Conservation (phyloP, 805 yeast species). For the Metschnikowia amazonensis region DNA sequence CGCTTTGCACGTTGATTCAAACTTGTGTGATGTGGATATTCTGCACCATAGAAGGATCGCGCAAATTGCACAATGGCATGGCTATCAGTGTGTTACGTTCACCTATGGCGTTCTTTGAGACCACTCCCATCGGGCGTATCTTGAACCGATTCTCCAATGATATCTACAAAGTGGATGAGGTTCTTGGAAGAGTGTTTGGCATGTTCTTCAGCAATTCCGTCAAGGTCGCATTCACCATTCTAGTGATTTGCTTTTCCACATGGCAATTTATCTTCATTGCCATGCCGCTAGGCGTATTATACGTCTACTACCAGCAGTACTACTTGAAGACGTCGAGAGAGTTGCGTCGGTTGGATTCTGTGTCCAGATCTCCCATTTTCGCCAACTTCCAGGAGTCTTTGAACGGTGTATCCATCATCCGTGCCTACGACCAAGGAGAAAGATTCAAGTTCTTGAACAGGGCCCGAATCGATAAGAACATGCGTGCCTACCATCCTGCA, state of each 20-base stretch:
- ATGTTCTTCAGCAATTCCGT: conserved; percentile 60
- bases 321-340: conserved; percentile 77
- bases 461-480: conserved; percentile 74
- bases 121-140: conserved; percentile 92
- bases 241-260: conserved; percentile 80
- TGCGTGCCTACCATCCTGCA: conserved; percentile 90
- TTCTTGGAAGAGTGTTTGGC: conserved; percentile 63
- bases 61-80: conserved; percentile 70
- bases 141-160: conserved; percentile 89
- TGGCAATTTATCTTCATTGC: conserved; percentile 79
- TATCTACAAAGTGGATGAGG: conserved; percentile 83
- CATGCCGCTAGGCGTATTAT: conserved; percentile 62
- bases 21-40: conserved; percentile 69
- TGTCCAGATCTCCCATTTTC: conserved; percentile 73
- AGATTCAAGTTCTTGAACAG: conserved; percentile 65
- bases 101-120: conserved; percentile 94
- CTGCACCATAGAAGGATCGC: conserved; percentile 83
- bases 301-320: conserved; percentile 70
- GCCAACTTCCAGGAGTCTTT: conserved; percentile 83
- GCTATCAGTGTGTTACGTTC: conserved; percentile 69
- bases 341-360: conserved; percentile 75
- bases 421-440: conserved; percentile 65
- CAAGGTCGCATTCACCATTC: conserved; percentile 68
- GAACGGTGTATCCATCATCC: conserved; percentile 68
- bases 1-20: conserved; percentile 60